A percentile compares a stretch with the other conserved stretches of the same genome.
These are phyloP conservation scores for Geranium incanum DNA, from an alignment of 441 rosid genomes.

Conservation along the genomic window DNA sequence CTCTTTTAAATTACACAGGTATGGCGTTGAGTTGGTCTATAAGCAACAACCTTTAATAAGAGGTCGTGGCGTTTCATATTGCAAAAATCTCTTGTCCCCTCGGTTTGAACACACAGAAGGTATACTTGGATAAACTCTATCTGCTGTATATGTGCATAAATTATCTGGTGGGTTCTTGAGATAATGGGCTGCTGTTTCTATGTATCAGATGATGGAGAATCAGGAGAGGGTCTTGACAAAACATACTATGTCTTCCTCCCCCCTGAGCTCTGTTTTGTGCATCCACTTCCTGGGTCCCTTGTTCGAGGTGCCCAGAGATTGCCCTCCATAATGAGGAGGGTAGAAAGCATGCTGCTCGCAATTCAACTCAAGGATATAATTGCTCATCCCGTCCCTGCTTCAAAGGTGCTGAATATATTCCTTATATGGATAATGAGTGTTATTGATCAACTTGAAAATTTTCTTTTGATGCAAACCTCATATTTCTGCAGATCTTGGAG, in stretches of 20 bases:
- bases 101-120: slow-evolving; percentile 90
- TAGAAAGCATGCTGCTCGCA: slow-evolving; percentile 97
- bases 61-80: slow-evolving; percentile 98
- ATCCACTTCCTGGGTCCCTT: slow-evolving; percentile 95
- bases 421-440: neutral
- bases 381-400: slow-evolving; percentile 62
- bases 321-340: slow-evolving; percentile 98
- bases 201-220: slow-evolving; percentile 47
- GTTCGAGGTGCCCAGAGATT: slow-evolving; percentile 97
- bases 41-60: slow-evolving; percentile 80
- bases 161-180: slow-evolving; percentile 12
- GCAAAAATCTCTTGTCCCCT: slow-evolving; percentile 95
- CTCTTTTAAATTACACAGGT: slow-evolving; percentile 49
- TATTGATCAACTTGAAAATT: neutral
- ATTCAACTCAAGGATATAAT: slow-evolving; percentile 72
- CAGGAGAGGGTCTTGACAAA: slow-evolving; percentile 73
- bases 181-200: slow-evolving; percentile 20
- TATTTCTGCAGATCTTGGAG: slow-evolving; percentile 65
- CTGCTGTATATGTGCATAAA: neutral
- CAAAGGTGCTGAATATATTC: slow-evolving; percentile 46
- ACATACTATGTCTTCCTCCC: slow-evolving; percentile 96
- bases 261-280: slow-evolving; percentile 85
- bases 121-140: slow-evolving; percentile 9
- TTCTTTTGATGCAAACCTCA: neutral
- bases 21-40: slow-evolving; percentile 77